Conservation (phyloP, 2,329 filamentous ascomycete species). For the Aphanoascus verrucosus region DNA sequence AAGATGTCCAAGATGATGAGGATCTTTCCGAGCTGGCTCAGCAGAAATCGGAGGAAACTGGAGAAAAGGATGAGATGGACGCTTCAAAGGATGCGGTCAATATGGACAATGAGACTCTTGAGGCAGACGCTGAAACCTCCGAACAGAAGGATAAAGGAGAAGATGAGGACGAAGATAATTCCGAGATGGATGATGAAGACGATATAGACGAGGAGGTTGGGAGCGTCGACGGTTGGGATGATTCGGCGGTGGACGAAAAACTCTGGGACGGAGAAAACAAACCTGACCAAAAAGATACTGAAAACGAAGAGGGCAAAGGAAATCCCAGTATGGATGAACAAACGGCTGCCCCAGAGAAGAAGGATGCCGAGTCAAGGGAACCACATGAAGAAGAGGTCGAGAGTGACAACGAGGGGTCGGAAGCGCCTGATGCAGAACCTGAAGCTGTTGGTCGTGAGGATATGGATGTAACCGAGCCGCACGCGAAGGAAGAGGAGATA, state of each 20-base stretch:
- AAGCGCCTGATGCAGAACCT: constrained; percentile 47
- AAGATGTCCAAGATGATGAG: constrained; percentile 88
- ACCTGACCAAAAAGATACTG: constrained; percentile 56
- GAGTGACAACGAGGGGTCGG: constrained; percentile 40
- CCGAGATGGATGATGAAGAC: constrained; percentile 51
- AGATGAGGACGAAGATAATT: constrained; percentile 39
- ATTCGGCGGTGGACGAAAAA: constrained; percentile 89
- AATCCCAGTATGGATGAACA: constrained; percentile 48
- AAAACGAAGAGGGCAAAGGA: constrained; percentile 58
- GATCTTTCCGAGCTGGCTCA: constrained; percentile 86
- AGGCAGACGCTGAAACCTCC: constrained; percentile 65
- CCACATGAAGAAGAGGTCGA: constrained; percentile 50
- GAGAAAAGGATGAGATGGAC: constrained; percentile 34
- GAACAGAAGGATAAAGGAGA: constrained; percentile 47
- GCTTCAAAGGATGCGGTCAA: constrained; percentile 40
- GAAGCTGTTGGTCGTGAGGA: constrained; percentile 54
- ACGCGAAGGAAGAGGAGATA: constrained; percentile 69
- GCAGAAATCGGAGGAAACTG: constrained; percentile 53
- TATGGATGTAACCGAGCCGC: constrained; percentile 57
- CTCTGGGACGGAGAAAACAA: constrained; percentile 82
- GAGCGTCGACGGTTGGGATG: constrained; percentile 81
- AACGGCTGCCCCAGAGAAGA: constrained; percentile 47
- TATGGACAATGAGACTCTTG: constrained; percentile 73
- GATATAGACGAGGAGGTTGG: constrained; percentile 81
- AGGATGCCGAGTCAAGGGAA: constrained; percentile 44